Percentiles rank a stretch among this genome's conserved stretches.
phyloP scores from a whole-genome alignment of 371 early-diverging fungal species.

The Fennellomyces sp. region DNA sequence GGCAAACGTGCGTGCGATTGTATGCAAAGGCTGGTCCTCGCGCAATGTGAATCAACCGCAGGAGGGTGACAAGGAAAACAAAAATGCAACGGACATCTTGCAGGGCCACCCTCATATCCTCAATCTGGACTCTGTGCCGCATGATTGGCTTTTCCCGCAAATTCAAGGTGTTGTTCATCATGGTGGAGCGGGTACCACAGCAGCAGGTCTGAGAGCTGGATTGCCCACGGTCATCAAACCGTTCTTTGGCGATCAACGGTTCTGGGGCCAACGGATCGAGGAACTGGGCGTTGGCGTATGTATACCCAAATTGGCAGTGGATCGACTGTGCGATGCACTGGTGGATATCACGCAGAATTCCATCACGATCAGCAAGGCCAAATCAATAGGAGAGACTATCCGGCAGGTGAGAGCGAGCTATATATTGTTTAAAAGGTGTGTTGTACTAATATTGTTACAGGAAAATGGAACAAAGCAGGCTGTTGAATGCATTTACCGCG shows the following conservation, averaged over 20 bases:
- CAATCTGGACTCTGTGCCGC: constrained; percentile 68
- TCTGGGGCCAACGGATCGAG: constrained; percentile 76
- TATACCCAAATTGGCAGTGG: constrained; percentile 58
- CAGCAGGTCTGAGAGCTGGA: constrained; percentile 79
- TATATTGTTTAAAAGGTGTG: not conserved
- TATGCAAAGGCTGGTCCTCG: constrained; percentile 84
- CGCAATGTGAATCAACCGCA: constrained; percentile 34
- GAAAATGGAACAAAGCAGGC: constrained; percentile 71
- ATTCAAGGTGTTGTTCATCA: constrained; percentile 84
- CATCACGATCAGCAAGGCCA: constrained; percentile 63
- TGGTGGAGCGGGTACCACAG: constrained; percentile 88
- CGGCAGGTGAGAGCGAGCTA: constrained; percentile 29
- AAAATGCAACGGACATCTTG: constrained; percentile 29
- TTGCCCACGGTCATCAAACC: constrained; percentile 78
- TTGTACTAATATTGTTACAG: constrained; percentile 14
- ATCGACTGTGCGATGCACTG: constrained; percentile 56
- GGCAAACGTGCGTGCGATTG: constrained; percentile 73
- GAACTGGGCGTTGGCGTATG: constrained; percentile 67
- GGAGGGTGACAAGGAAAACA: constrained; percentile 15
- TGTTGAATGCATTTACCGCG: constrained; percentile 62
- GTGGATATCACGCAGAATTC: constrained; percentile 58
- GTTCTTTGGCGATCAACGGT: constrained; percentile 86
- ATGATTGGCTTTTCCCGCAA: constrained; percentile 84
- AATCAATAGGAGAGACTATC: constrained; percentile 58
- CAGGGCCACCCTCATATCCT: constrained; percentile 50